A percentile compares a stretch with the other conserved stretches of the same genome.
phyloP scores from a whole-genome alignment of 2,329 filamentous ascomycete species.

The Dichotomopilus funicola region DNA sequence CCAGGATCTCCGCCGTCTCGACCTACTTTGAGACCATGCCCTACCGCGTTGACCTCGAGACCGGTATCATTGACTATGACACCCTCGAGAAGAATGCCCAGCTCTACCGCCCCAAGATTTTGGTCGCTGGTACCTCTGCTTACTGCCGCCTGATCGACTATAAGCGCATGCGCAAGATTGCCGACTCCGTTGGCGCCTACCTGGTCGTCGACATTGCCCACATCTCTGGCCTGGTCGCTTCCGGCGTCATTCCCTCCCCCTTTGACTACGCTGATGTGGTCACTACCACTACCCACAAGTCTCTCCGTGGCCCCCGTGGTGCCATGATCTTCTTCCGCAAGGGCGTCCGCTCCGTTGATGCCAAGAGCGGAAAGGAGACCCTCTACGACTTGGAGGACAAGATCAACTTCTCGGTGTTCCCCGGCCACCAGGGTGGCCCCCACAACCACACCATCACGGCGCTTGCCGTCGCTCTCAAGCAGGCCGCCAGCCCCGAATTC shows the following conservation, averaged over 20 bases:
- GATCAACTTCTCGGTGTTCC: conserved; percentile 99
- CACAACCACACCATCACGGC: conserved; percentile 99
- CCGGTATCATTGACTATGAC: conserved; percentile 96
- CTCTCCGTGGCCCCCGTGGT: conserved; percentile 89
- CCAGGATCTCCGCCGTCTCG: conserved; percentile 85
- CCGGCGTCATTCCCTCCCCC: conserved; percentile 86
- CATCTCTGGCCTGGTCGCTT: conserved; percentile 92
- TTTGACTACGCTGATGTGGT: conserved; percentile 93
- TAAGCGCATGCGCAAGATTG: conserved; percentile 89
- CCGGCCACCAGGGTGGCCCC: conserved; percentile 94
- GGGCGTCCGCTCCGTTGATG: conserved; percentile 81
- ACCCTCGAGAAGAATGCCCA: conserved; percentile 81
- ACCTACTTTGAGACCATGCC: conserved; percentile 99
- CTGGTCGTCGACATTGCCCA: conserved; percentile 97
- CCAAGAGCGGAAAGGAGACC: conserved; percentile 84
- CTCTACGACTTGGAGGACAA: conserved; percentile 90
- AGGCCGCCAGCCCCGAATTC: conserved; percentile 86
- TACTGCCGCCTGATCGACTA: conserved; percentile 99
- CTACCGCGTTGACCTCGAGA: conserved; percentile 82
- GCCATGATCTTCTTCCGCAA: conserved; percentile 99
- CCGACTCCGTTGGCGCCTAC: conserved; percentile 88
- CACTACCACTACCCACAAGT: conserved; percentile 99
- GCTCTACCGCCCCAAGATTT: conserved; percentile 91
- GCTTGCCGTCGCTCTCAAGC: conserved; percentile 87
- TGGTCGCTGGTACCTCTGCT: conserved; percentile 93